These are phyloP conservation scores for Beauveria medogensis DNA, from an alignment of 2,329 filamentous ascomycete species.

Conservation along the genomic window DNA sequence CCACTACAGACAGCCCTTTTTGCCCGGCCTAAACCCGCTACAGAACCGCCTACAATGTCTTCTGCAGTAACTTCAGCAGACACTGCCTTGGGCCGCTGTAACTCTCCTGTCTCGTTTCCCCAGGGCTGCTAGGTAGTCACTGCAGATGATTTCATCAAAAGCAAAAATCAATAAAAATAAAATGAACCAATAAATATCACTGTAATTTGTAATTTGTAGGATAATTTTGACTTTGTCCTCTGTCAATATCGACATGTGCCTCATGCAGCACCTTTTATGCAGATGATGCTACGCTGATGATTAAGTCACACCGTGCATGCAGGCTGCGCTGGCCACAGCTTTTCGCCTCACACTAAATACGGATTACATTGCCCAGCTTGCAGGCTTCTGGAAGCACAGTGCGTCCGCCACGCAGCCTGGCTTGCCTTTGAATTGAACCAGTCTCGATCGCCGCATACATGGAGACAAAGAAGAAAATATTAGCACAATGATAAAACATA, in stretches of 20 bases:
- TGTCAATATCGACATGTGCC: neutral
- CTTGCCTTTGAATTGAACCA: neutral
- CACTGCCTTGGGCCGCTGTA: neutral
- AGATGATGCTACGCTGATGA: neutral
- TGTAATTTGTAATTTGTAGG: neutral
- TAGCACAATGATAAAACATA: neutral
- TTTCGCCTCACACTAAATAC: neutral
- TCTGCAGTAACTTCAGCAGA: neutral
- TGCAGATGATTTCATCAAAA: neutral
- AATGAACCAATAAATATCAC: neutral
- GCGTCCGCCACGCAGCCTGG: neutral
- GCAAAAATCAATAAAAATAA: neutral
- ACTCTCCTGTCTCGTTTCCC: neutral
- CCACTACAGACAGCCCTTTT: neutral
- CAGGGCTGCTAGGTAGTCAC: neutral
- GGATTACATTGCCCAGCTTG: neutral
- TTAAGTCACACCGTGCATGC: neutral
- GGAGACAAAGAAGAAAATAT: neutral
- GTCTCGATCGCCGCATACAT: neutral
- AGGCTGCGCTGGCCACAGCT: neutral
- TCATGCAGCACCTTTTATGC: neutral
- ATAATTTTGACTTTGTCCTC: neutral
- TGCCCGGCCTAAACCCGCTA: slow-evolving; percentile 2
- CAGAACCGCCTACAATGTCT: neutral
- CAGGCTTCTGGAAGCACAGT: slow-evolving; percentile 5